These are phyloP conservation scores for Yamadazyma philogaea DNA, from an alignment of 805 yeast species.

Conservation along the genomic window DNA sequence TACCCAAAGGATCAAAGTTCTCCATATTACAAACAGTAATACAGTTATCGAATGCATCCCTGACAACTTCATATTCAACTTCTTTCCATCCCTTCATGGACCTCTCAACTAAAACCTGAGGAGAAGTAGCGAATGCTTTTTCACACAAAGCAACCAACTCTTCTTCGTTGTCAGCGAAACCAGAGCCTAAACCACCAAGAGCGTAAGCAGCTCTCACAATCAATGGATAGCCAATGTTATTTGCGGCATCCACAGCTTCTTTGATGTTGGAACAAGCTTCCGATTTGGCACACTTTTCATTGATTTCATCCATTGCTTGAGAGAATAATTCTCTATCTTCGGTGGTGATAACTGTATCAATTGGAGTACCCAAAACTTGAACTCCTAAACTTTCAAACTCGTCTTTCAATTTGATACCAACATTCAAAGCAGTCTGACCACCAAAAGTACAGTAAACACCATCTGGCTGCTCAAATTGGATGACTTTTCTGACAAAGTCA, in stretches of 20 bases:
- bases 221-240: constrained; percentile 85
- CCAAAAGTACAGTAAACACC: constrained; percentile 96
- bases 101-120: constrained; percentile 94
- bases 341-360: constrained; percentile 89
- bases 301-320: constrained; percentile 89
- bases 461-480: constrained; percentile 94
- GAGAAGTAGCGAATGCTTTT: constrained; percentile 91
- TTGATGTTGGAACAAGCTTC: constrained; percentile 93
- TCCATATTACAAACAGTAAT: constrained; percentile 99
- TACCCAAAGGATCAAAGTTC: constrained; percentile 96
- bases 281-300: constrained; percentile 94
- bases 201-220: constrained; percentile 98
- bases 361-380: constrained; percentile 97
- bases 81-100: constrained; percentile 99
- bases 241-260: constrained; percentile 90
- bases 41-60: constrained; percentile 95
- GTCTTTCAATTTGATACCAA: constrained; percentile 96
- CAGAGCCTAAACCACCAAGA: constrained; percentile 96
- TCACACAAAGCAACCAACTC: constrained; percentile 84
- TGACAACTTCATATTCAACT: constrained; percentile 96
- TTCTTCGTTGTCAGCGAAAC: constrained; percentile 80
- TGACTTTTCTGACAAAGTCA: constrained; percentile 91
- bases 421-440: constrained; percentile 96
- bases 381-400: constrained; percentile 86
- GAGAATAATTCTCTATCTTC: constrained; percentile 98